Base-by-base conservation (phyloP, 106 monocot species). In the Ottelia alismoides region DNA sequence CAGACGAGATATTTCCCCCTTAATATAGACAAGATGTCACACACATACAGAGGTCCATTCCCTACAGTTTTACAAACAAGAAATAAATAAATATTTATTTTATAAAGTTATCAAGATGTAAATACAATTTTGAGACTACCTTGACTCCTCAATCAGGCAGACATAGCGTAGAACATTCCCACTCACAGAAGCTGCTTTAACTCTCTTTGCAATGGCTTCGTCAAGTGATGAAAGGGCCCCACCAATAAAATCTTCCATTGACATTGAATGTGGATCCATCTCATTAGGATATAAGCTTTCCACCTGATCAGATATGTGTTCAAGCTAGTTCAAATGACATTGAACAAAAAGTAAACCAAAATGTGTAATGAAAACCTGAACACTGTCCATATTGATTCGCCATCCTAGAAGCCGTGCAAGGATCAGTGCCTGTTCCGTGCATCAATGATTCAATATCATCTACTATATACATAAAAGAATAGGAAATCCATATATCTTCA, bases 161-260 rank as follows among this genome's bases (percentile, higher is more conserved):
- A 85, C 96, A 82, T 89, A 98, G 49, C 85, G 78, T 68, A 98
- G 82, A 46, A 82, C 89, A 50, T 85, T 85, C 31, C 85, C 89
- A 48, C 71, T 89, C 21, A 25, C 58, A 61, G 78, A 66, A 53
- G 89, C 89, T 19, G 40, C 49, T 64, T 24, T 75, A 25, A 80
- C 69, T 70, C 82, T 81, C 62, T 85, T 77, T 45, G 54, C 64
- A 45, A 98, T 51, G 31, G 68, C 71, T 66, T 35, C 70, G 65
- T 98, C 79, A 64, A 98, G 55, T 11, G 72, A 73, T 72, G 61
- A 17, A 66, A 98, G 76, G 56, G 80, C 89, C 20, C 24, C 66
- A 50, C 53, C 51, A 26, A 98, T 63, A 64, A 98, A 98, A 18
- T 79, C 89, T 56, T 79, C 74, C 22, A 66, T 73, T 50, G 81